Evolutionary conservation across 2,329 filamentous ascomycete genomes (phyloP).

Genomic region (Hymenoscyphus salicellus): DNA sequence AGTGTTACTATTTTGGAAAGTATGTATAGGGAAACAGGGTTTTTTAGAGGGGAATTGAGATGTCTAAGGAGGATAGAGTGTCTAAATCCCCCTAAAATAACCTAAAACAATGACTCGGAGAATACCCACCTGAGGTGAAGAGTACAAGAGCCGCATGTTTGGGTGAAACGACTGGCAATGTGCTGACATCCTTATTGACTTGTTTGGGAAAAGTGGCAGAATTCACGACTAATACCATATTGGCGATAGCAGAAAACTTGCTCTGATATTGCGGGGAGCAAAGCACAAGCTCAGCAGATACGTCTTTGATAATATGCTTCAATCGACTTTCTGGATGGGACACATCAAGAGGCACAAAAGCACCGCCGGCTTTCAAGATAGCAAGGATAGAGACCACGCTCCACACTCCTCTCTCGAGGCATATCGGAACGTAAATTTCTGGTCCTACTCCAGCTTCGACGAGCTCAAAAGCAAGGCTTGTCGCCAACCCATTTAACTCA

Average conservation of each 20-base stretch:
- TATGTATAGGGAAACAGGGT: too few species aligned
- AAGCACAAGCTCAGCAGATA: conserved; percentile 9
- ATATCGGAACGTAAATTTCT: conserved; percentile 25
- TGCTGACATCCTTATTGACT: neutral
- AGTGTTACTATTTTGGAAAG: too few species aligned
- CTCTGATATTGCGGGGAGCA: conserved; percentile 11
- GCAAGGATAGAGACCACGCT: conserved; percentile 28
- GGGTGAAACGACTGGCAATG: conserved; percentile 7
- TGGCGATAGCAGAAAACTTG: conserved; percentile 6
- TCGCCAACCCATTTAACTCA: conserved; percentile 22
- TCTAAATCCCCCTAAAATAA: too few species aligned
- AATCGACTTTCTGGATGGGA: conserved; percentile 28
- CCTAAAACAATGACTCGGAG: too few species aligned
- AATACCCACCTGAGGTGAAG: conserved; percentile 21
- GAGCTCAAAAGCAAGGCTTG: conserved; percentile 18
- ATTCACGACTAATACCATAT: conserved; percentile 5
- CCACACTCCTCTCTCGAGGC: conserved; percentile 29
- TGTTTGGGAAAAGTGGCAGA: neutral
- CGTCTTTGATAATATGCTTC: conserved; percentile 15
- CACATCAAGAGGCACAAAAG: conserved; percentile 34
- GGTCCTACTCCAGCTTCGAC: conserved; percentile 18
- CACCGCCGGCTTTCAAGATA: conserved; percentile 27
- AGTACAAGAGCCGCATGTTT: conserved; percentile 35
- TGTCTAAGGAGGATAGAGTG: too few species aligned
- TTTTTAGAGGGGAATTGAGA: too few species aligned